A percentile compares a stretch with the other conserved stretches of the same genome.
These are phyloP conservation scores for Cyclocybe cylindracea DNA, from an alignment of 768 basidiomycete species.

Conservation along the genomic window DNA sequence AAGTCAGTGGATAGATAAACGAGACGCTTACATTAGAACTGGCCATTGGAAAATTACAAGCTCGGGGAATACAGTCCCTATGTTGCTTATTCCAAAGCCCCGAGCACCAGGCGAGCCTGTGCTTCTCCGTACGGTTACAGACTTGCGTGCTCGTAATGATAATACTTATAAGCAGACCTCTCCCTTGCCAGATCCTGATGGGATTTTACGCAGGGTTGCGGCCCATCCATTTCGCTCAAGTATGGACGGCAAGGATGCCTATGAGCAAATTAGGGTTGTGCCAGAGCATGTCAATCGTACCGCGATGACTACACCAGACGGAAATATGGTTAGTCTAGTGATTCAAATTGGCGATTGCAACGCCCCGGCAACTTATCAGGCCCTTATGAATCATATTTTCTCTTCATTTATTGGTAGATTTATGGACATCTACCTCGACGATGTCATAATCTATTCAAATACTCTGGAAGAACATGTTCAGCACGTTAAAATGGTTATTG, in stretches of 20 bases:
- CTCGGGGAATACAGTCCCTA: constrained; percentile 33
- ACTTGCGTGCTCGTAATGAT: constrained; percentile 34
- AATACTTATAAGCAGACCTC: constrained; percentile 38
- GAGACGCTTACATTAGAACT: constrained; percentile 25
- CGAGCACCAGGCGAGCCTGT: constrained; percentile 15
- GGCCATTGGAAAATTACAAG: constrained; percentile 30
- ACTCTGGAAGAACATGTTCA: constrained; percentile 33
- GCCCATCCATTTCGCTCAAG: constrained; percentile 25
- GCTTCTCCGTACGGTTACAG: constrained; percentile 32
- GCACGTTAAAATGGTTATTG: constrained; percentile 30
- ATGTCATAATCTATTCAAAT: constrained; percentile 45
- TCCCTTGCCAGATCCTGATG: constrained; percentile 42
- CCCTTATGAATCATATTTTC: constrained; percentile 42
- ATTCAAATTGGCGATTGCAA: constrained; percentile 32
- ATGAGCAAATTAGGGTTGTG: constrained; percentile 38
- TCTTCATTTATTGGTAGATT: constrained; percentile 29
- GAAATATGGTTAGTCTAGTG: constrained; percentile 41
- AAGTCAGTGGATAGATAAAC: constrained; percentile 29
- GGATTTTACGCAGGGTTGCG: constrained; percentile 33
- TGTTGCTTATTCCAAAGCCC: constrained; percentile 34
- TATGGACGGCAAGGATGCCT: constrained; percentile 40
- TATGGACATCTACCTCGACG: constrained; percentile 42
- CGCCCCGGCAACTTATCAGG: constrained; percentile 40
- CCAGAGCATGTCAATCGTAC: constrained; percentile 23
- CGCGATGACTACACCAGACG: constrained; percentile 36